Percentiles rank a stretch among this genome's conserved stretches.
These are phyloP conservation scores for Melanomma pulvis-pyrius DNA, from an alignment of 495 filamentous ascomycete species.

Conservation along the genomic window DNA sequence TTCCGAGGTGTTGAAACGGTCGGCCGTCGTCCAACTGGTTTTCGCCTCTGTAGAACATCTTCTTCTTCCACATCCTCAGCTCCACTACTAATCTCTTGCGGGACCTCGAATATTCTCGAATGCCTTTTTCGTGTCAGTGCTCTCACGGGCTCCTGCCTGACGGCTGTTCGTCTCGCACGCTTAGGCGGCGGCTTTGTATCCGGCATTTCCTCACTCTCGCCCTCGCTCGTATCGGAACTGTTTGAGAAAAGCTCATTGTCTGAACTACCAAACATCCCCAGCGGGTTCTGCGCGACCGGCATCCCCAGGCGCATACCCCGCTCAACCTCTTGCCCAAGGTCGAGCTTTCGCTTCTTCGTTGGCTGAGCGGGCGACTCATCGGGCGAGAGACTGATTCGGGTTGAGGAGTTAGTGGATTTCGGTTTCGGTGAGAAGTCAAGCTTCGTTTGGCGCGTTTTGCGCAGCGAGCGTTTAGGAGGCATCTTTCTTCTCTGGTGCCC, in stretches of 20 bases:
- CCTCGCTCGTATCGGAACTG: background rate
- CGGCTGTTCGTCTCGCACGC: background rate
- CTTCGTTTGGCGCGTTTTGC: constrained; percentile 39
- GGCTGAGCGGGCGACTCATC: constrained; percentile 36
- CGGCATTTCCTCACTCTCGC: background rate
- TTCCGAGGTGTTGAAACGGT: background rate
- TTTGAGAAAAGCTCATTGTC: background rate
- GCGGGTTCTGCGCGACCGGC: constrained; percentile 1
- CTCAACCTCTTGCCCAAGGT: background rate
- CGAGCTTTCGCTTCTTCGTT: constrained; percentile 37
- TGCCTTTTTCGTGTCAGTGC: constrained; percentile 1
- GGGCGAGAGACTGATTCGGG: constrained; percentile 29
- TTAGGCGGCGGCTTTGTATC: background rate
- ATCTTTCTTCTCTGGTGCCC: background rate
- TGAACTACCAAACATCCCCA: constrained; percentile 1
- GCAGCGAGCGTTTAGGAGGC: constrained; percentile 13
- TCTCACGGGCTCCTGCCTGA: background rate
- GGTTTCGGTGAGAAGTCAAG: constrained; percentile 44
- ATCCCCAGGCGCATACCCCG: constrained; percentile 15
- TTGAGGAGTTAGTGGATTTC: constrained; percentile 39
- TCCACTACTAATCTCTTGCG: background rate
- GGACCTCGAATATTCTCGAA: background rate
- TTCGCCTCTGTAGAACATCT: background rate
- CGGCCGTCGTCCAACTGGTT: background rate
- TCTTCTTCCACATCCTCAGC: background rate